Base-by-base conservation (phyloP, 108 stramenopile species). In the Skeletonema marinoi region DNA sequence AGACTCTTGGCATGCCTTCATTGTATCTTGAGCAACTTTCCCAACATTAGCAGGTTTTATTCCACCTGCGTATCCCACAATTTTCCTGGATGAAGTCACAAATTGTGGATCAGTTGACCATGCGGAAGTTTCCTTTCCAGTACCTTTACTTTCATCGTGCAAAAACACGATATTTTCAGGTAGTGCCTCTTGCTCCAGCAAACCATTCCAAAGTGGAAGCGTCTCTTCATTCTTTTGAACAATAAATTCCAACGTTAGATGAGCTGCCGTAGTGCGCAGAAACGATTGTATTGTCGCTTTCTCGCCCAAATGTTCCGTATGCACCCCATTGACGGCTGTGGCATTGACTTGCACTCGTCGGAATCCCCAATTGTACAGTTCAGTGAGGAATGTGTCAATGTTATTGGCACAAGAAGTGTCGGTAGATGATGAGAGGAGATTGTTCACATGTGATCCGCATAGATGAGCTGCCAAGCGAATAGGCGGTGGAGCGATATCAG, bases 171-270 rank as follows among this genome's bases (percentile, higher is more conserved):
- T 70, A 75, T 95, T 95, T 11, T 65, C 60, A 6, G 87, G 89
- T 35, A 87, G 50, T 14, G 60, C 41, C 70, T 36, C 71, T 80
- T 11, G 25, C 25, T 25, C 58, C n/a, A 92, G 39, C 39, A 89
- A 51, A 12, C 89, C 90, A 60, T 90, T 66, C 94, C 93, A 98
- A 7, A 98, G 80, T 25, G 87, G 86, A 42, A 77, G 38, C 13
- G 97, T 98, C 62, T 96, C 96, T 9, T 89, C 88, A 75, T 96
- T 98, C 76, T 90, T 90, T 88, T 98, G 97, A 9, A 98, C 56
- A 46, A 98, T 96, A 68, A 94, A 98, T 67, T 97, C 96, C n/a
- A 97, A 70, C 9, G 77, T 60, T 6, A 88, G 85, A 73, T 89
- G 83, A 13, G 75, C 63, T 12, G 10, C 16, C 4, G 88, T 81